Base-by-base conservation (phyloP, 2,329 filamentous ascomycete genomes). In the Fusarium xyrophilum region DNA sequence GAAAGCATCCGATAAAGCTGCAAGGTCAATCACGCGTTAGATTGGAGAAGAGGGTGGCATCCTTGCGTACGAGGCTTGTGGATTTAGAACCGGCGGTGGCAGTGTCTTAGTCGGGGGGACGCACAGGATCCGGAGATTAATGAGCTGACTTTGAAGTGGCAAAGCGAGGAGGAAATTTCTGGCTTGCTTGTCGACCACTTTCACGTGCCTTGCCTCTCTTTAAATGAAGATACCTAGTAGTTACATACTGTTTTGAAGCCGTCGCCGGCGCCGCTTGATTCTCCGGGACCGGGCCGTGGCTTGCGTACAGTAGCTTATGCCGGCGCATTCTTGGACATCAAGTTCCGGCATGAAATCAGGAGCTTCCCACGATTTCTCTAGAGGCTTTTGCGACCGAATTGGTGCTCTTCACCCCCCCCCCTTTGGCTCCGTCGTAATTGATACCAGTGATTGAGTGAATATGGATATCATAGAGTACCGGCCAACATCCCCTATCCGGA, bases 231-330 rank as follows among this genome's bases (percentile, higher is more conserved):
- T 17, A 33, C 8, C n/a, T n/a, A n/a, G n/a, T n/a, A n/a, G n/a
- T n/a, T 28, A 28, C 27, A 15, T 15, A 21, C 15, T 30, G 30
- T 23, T 40, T 58, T 58, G 51, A 58, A 51, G 42, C 60, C n/a
- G 23, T 44, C 42, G 15, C 38, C 35, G 59, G 28, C 25, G 19
- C 59, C 59, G 59, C 59, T n/a, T 63, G 27, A 55, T 44, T 35
- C 36, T 21, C 59, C 60, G 50, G 59, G 32, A 48, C 59, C 60
- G 60, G 60, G 50, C 60, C 59, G 59, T 56, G 17, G 46, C 23
- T 19, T 27, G 32, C 30, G 25, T 36, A 36, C 10, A 36, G 33
- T 47, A n/a, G n/a, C 28, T 56, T 33, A 47, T 48, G 30, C 42
- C 40, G 47, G 57, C 25, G 30, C 35, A 56, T 62, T 44, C 15